Evolutionary conservation across 345 rosid species (phyloP), one percentile per base, ranked within the genome.

Genomic region (Salix dunnii): DNA sequence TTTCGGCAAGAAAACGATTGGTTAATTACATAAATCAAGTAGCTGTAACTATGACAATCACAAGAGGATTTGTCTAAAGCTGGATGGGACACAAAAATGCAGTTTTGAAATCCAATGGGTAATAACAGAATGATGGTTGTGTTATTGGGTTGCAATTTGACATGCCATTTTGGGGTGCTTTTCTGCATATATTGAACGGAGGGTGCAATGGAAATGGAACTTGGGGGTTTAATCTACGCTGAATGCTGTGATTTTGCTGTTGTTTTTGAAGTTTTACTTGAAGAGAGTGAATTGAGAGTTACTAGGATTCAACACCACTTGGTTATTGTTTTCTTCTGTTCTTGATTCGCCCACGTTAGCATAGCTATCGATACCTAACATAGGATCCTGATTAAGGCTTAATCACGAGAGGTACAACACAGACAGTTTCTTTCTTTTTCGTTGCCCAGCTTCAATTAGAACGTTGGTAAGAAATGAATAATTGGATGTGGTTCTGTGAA

Each of bases 151-250:
- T 83, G 82, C 75, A 79, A 83, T 58, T 9, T 83, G 69, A 60
- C 73, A 1, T 79, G 85, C 78, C 82, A 83, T 69, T 61, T 79
- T 33, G 82, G 76, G 30, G 85, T 83, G 36, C 69, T 83, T 31
- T 73, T 8, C n/a, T 83, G 77, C 85, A 83, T 64, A 58, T 83
- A 10, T 20, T 70, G 40, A 79, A 77, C 67, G 85, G 82, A 7
- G 78, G 85, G 4, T 83, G 85, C 58, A 83, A 83, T 21, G 85
- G 85, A 14, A 79, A 79, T 33, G 72, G 77, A 11, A 83, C 85
- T 5, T 83, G 81, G 83, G 69, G 73, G 0, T 69, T 83, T 42
- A 83, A 79, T 53, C 80, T 9, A 80, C 76, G 31, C 27, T 83
- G 38, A 83, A 83, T 66, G 73, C 68, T 8, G 61, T 74, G 4